These are phyloP conservation scores for Malus sylvestris DNA, from an alignment of 306 rosid species.

Conservation along the genomic window DNA sequence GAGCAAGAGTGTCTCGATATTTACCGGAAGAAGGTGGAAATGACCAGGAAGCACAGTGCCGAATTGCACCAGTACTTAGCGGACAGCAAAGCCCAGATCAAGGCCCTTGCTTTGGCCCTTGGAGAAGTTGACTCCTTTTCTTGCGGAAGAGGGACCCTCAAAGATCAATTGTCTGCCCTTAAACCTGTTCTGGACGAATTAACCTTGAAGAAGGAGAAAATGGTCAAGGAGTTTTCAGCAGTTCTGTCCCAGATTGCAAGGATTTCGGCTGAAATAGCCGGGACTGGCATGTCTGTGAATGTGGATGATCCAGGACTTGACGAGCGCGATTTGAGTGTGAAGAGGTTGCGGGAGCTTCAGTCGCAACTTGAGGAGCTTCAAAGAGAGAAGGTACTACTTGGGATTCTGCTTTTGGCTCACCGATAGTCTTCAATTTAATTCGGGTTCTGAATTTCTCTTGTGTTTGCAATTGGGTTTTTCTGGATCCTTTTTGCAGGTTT, in stretches of 20 bases:
- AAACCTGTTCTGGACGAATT: slow-evolving; percentile 63
- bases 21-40: slow-evolving; percentile 69
- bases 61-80: slow-evolving; percentile 51
- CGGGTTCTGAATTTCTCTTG: neutral
- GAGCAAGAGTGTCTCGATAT: slow-evolving; percentile 91
- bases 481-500: slow-evolving; percentile 35
- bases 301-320: slow-evolving; percentile 29
- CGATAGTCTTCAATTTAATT: neutral
- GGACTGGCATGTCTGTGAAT: slow-evolving; percentile 30
- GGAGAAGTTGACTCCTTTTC: slow-evolving; percentile 54
- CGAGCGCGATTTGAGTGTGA: slow-evolving; percentile 46
- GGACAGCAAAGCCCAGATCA: slow-evolving; percentile 56
- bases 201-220: slow-evolving; percentile 60
- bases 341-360: slow-evolving; percentile 65
- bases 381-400: slow-evolving; percentile 56
- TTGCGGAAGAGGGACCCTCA: slow-evolving; percentile 56
- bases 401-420: neutral
- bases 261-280: slow-evolving; percentile 69
- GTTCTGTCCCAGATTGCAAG: slow-evolving; percentile 52
- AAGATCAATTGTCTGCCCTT: slow-evolving; percentile 51
- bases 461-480: neutral
- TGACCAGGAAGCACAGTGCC: slow-evolving; percentile 66
- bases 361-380: slow-evolving; percentile 75
- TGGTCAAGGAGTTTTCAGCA: slow-evolving; percentile 51
- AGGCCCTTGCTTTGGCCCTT: slow-evolving; percentile 41